Conservation (phyloP, 345 rosid species). For the Eutrema heterophyllum region DNA sequence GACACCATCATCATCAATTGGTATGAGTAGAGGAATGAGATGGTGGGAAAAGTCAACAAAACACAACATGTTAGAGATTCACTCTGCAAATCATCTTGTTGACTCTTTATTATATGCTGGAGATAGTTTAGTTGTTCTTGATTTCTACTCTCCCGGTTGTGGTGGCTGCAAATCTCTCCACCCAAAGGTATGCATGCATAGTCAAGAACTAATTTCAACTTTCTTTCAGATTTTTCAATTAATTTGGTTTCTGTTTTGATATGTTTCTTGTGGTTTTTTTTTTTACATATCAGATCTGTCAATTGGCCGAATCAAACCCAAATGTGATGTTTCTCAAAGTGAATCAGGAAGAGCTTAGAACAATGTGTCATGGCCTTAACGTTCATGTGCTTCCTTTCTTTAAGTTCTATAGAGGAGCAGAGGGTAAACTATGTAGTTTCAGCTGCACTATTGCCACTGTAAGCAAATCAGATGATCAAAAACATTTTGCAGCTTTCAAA, state of each 20-base stretch:
- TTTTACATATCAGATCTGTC: slow-evolving; percentile 48
- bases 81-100: slow-evolving; percentile 59
- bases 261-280: background rate
- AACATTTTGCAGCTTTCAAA: background rate
- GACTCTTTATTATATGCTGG: slow-evolving; percentile 50
- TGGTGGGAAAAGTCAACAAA: slow-evolving; percentile 75
- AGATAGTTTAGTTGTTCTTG: slow-evolving; percentile 55
- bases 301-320: slow-evolving; percentile 66
- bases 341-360: slow-evolving; percentile 58
- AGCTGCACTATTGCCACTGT: slow-evolving; percentile 69
- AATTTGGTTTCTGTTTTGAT: background rate
- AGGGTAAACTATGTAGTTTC: slow-evolving; percentile 69
- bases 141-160: slow-evolving; percentile 78
- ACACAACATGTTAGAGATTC: slow-evolving; percentile 64
- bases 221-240: background rate
- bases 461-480: background rate
- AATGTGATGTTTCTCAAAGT: slow-evolving; percentile 59
- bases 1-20: slow-evolving; percentile 30
- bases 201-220: background rate
- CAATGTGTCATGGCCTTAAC: slow-evolving; percentile 59
- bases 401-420: slow-evolving; percentile 65
- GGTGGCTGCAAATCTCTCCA: slow-evolving; percentile 87
- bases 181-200: slow-evolving; percentile 61
- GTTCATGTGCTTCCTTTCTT: slow-evolving; percentile 80
- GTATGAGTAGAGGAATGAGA: slow-evolving; percentile 47